Conservation (phyloP, 1,284 basidiomycete species). For the Melampsora americana region DNA sequence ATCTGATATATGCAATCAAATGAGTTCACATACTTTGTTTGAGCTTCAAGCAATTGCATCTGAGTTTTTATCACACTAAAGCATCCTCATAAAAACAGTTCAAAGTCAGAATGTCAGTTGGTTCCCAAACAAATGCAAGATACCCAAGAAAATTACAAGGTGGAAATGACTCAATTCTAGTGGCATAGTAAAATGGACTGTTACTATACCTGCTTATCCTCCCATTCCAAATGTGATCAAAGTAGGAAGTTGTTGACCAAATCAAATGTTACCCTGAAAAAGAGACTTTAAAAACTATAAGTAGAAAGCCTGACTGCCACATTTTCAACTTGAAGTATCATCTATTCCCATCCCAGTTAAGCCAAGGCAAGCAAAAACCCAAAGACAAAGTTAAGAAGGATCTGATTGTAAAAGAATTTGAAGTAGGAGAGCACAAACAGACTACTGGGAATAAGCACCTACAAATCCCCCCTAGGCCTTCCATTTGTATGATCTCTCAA, state of each 20-base stretch:
- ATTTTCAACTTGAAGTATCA: slow-evolving; percentile 96
- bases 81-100: no score
- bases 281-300: slow-evolving; percentile 78
- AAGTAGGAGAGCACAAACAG: slow-evolving; percentile 52
- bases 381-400: no score
- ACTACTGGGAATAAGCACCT: slow-evolving; percentile 90
- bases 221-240: slow-evolving; percentile 93
- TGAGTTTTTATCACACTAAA: slow-evolving; percentile 89
- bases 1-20: slow-evolving; percentile 92
- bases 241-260: slow-evolving; percentile 78
- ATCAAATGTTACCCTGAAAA: slow-evolving; percentile 75
- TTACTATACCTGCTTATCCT: slow-evolving; percentile 85
- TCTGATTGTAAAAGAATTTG: slow-evolving; percentile 4
- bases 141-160: no score
- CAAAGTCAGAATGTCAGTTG: background rate
- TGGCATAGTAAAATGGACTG: slow-evolving; percentile 65
- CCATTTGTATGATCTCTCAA: slow-evolving; percentile 71
- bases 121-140: background rate
- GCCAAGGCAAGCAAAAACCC: no score
- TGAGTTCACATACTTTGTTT: slow-evolving; percentile 78
- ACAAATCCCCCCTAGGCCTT: slow-evolving; percentile 76
- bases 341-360: slow-evolving; percentile 62
- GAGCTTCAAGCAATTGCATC: slow-evolving; percentile 88
- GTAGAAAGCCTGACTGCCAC: slow-evolving; percentile 95
- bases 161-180: slow-evolving; percentile 21